Base-by-base conservation (phyloP, 1,284 basidiomycete genomes). In the Trametes versicolor region DNA sequence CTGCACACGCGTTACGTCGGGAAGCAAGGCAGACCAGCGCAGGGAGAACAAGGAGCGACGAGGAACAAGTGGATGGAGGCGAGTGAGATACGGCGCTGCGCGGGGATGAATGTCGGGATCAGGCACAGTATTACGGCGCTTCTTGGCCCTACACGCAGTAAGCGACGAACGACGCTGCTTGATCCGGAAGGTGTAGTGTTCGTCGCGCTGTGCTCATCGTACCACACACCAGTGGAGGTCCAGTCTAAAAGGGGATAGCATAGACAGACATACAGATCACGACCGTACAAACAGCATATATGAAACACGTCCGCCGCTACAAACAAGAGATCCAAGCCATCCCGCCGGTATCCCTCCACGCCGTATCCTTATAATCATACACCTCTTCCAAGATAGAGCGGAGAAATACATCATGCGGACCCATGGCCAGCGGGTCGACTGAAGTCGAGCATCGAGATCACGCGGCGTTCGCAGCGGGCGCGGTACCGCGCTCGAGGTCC, bases 401-500 rank as follows among this genome's bases (percentile, higher is more conserved):
- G n/a, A 62, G 51, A 60, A 45, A 48, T 36, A 54, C 41, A 54
- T 21, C 17, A 23, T 27, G 21, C 41, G 39, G 15, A 7, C 36
- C 34, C n/a, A 21, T 23, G 21, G 15, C 32, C 32, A 52, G 9
- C 34, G 17, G 34, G 9, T 10, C 23, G 5, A 27, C 25, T 45
- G 49, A 25, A 23, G 37, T 21, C 9, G 7, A 17, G 23, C 34
- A 23, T 32, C 9, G 25, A 12, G 23, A 39, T 64, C 39, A 69
- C n/a, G 68, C 65, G 2, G 59, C 65, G 29, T 25, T 60, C 23
- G 65, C 59, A 21, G 69, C 65, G 27, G 69, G 64, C 12, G 69
- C 70, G 49, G 68, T 58, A 6, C 76, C 79, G 32, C 77, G 76
- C 66, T 81, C 80, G 21, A 81, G 60, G 54, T 81, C 80, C 6